These are phyloP conservation scores for Auriculariales sp. DNA, from an alignment of 768 basidiomycete species.

Conservation along the genomic window DNA sequence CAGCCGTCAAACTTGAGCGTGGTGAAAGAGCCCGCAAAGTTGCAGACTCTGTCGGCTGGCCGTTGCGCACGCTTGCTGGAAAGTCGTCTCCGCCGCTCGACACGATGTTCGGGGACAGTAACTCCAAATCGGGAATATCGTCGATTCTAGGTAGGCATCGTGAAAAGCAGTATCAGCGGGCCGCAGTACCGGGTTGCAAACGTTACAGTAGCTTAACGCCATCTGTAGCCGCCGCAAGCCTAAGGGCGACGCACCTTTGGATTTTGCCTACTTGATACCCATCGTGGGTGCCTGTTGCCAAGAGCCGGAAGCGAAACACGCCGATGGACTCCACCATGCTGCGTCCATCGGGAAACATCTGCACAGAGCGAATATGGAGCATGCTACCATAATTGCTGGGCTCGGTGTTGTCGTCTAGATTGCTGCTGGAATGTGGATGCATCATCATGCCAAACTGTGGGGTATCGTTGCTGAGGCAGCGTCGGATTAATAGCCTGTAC, in stretches of 20 bases:
- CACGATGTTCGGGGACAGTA: neutral
- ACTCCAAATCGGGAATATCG: slow-evolving; percentile 7
- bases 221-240: too few species aligned
- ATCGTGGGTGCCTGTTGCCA: slow-evolving; percentile 73
- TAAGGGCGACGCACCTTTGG: slow-evolving; percentile 33
- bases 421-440: slow-evolving; percentile 31
- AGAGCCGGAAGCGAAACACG: slow-evolving; percentile 63
- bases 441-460: slow-evolving; percentile 94
- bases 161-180: slow-evolving; percentile 1
- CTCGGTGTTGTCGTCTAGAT: slow-evolving; percentile 15
- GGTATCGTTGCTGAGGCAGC: slow-evolving; percentile 65
- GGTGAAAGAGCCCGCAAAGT: too few species aligned
- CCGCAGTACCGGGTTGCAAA: slow-evolving; percentile 1
- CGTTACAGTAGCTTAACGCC: too few species aligned
- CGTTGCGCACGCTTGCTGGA: slow-evolving; percentile 1
- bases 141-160: slow-evolving; percentile 21
- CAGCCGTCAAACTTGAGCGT: neutral
- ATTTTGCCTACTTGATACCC: slow-evolving; percentile 82
- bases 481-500: slow-evolving; percentile 91
- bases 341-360: slow-evolving; percentile 79
- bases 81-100: neutral
- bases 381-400: slow-evolving; percentile 73
- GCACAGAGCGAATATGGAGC: slow-evolving; percentile 75
- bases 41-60: neutral
- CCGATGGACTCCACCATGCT: slow-evolving; percentile 73